Percentiles rank a stretch among this genome's conserved stretches.
Evolutionary conservation across 805 yeast species (phyloP).

Genomic region (Metschnikowia amazonensis): DNA sequence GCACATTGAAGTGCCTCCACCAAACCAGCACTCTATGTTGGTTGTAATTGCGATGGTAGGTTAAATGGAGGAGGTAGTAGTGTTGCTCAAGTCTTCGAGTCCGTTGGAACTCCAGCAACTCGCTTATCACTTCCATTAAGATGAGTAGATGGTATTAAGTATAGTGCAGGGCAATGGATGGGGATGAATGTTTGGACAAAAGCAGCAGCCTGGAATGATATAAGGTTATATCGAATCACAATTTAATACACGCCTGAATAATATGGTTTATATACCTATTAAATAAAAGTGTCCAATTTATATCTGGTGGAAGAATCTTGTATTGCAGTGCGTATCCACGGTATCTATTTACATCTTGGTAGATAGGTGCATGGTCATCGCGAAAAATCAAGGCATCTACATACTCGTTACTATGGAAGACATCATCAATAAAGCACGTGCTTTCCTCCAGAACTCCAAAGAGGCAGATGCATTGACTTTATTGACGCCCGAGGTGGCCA

Average conservation of each 20-base stretch:
- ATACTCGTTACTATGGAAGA: conserved; percentile 11
- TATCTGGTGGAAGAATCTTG: neutral
- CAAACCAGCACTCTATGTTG: conserved; percentile 72
- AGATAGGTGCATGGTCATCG: conserved; percentile 11
- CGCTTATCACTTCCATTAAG: neutral
- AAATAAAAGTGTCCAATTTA: neutral
- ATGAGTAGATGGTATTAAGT: neutral
- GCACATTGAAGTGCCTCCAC: conserved; percentile 68
- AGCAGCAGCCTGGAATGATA: neutral
- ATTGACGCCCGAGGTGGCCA: conserved; percentile 37
- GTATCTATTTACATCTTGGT: neutral
- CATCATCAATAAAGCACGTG: conserved; percentile 37
- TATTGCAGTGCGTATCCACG: neutral
- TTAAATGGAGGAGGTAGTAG: conserved; percentile 52
- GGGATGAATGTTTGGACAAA: neutral
- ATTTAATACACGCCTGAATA: too few species aligned
- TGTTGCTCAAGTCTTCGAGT: conserved; percentile 37
- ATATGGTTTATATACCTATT: too few species aligned
- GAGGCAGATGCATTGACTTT: conserved; percentile 52
- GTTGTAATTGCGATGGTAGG: conserved; percentile 69
- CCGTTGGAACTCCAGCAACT: conserved; percentile 1
- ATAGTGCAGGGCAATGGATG: neutral
- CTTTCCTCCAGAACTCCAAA: conserved; percentile 44
- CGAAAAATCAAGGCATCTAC: conserved; percentile 8
- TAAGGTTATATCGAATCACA: neutral